Evolutionary conservation across 1,139 yeast genomes (phyloP), one percentile per base, ranked within the genome.

Genomic region (Diutina catenulata): DNA sequence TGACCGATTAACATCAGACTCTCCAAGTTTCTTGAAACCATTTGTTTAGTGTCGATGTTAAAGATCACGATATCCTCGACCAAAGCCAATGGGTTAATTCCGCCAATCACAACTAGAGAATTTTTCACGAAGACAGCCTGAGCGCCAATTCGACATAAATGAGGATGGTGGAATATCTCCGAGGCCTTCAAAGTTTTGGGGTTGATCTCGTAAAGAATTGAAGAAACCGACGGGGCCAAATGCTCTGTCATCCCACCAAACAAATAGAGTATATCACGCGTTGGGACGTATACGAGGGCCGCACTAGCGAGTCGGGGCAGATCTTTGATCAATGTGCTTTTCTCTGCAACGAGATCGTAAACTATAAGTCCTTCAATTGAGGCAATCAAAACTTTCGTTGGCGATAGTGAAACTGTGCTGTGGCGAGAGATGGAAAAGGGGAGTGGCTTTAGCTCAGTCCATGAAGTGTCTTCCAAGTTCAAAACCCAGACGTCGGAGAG

Each of bases 1-100:
- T 72, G 73, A 1, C 91, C 91, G n/a, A 76, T 67, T 21, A 80
- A 57, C 43, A 80, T 57, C 1, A 83, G 81, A 2, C 70, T 60
- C 2, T 53, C 40, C 5, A 40, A 28, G n/a, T 21, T 21, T 7
- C 13, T 16, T 10, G 78, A 70, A 0, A 58, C 47, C 0, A 46
- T 41, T 3, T 51, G 52, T 1, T 59, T 56, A 2, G 72, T 53
- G 3, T 44, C 44, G 24, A 73, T 48, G 0, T 49, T 44, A 3
- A 41, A 37, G 10, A 64, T 41, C 4, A 33, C 40, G n/a, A n/a
- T n/a, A 4, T 46, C 48, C 1, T 46, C 45, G 0, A 26, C 26
- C 0, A 64, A 37, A 40, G 64, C 54, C 18, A 67, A 47, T n/a
- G 55, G 45, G 2, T 74, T 45, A 15, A 74, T 50, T 5, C 93